Evolutionary conservation across 495 filamentous ascomycete genomes (phyloP), one percentile per base, ranked within the genome.

Genomic region (Lophiotrema nucula): DNA sequence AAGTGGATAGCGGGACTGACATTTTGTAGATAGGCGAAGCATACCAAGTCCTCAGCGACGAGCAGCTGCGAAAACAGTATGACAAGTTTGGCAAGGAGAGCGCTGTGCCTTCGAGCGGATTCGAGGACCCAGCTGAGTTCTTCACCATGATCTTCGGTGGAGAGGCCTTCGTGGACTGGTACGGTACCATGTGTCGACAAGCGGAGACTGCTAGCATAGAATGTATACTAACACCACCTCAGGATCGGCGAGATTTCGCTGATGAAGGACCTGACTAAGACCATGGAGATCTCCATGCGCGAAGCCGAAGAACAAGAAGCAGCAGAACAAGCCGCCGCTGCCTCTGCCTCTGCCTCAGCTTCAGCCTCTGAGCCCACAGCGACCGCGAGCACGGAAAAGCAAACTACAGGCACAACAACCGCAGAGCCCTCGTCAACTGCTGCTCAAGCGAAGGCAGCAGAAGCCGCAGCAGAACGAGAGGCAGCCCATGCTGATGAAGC

Each of bases 121-220:
- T 99, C 73, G 87, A 89, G 77, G 93, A 99, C 65, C 95, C 93
- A 0, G 82, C 90, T 39, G 95, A 99, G 75, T 99, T 99, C 83
- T 97, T 99, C 73, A 85, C 89, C 62, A 95, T 90, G 80, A 97
- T 99, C 56, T 99, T 99, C 66, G 93, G 93, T 60, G 93, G 93
- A 31, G 92, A 96, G 55, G 93, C 95, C 3, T 99, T 99, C 67
- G 79, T 86, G 22, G 92, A 77, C 48, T 75, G 72, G 72, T 74
- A 64, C 16, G 47, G 12, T 26, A 22, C 16, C n/a, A n/a, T n/a
- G n/a, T 28, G 23, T 28, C 18, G 6, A 18, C 22, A 11, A 22
- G 13, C 27, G 2, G 5, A n/a, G 15, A 35, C 31, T 6, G 39
- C 39, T 58, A 15, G 11, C 13, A 21, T 10, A 24, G 19, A 10